Evolutionary conservation across 108 stramenopile species (phyloP).

Genomic region (Cyclotella atomus): DNA sequence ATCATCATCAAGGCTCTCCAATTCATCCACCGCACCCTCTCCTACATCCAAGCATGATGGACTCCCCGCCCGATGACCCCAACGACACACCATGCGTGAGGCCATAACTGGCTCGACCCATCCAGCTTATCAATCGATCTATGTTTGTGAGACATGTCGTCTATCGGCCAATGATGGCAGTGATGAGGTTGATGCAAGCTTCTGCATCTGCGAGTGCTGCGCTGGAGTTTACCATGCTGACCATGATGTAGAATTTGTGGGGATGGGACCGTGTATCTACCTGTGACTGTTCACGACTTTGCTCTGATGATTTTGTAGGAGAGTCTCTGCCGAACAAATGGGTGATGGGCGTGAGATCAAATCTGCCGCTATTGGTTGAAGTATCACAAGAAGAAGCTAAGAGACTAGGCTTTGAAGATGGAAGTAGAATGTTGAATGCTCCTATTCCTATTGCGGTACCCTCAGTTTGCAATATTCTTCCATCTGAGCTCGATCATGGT

Average conservation of each 20-base stretch:
- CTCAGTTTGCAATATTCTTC: neutral
- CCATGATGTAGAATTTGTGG: slow-evolving; percentile 63
- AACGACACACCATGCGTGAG: slow-evolving; percentile 4
- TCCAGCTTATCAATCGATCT: slow-evolving; percentile 65
- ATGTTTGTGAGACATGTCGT: slow-evolving; percentile 55
- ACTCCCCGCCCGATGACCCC: too few species aligned
- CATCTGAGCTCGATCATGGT: neutral
- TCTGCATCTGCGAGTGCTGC: slow-evolving; percentile 78
- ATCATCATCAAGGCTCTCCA: too few species aligned
- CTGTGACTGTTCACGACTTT: slow-evolving; percentile 62
- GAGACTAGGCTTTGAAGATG: slow-evolving; percentile 3
- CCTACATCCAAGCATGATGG: too few species aligned
- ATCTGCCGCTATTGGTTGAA: neutral
- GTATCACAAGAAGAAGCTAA: slow-evolving; percentile 6
- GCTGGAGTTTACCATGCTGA: slow-evolving; percentile 63
- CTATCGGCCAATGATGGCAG: slow-evolving; percentile 12
- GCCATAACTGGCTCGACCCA: slow-evolving; percentile 58
- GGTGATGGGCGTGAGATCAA: too few species aligned
- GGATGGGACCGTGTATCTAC: slow-evolving; percentile 75
- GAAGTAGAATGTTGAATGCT: neutral
- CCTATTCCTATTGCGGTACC: slow-evolving; percentile 15
- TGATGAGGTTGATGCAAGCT: slow-evolving; percentile 6
- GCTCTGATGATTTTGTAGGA: too few species aligned
- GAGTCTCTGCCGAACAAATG: neutral
- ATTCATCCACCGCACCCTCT: too few species aligned